Evolutionary conservation across 768 basidiomycete genomes (phyloP), one percentile per base, ranked within the genome.

Genomic region (Terana coerulea): DNA sequence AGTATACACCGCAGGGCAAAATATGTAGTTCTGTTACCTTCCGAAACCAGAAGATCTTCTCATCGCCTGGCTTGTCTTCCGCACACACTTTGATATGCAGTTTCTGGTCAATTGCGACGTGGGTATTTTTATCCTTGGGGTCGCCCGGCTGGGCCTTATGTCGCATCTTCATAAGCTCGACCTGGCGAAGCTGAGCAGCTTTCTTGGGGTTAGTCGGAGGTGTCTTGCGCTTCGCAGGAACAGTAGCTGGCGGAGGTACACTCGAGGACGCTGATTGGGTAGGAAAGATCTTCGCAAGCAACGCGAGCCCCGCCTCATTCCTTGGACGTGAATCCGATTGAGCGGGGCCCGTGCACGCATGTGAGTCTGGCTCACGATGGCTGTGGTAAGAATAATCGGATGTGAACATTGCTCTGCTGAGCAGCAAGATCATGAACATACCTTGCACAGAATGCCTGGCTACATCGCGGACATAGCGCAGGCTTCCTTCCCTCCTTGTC

Each of bases 161-260:
- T 48, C 83, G 81, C 76, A 92, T 77, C 61, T 81, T 88, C 77
- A 91, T 87, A 5, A 84, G 61, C 59, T 83, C 79, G 15, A 90
- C 62, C 58, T 79, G 81, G 50, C 75, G 74, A 52, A 74, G 65
- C 54, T 81, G 78, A 1, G 75, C 79, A 19, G 77, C 62, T 57
- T 82, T 82, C 48, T 69, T 72, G 7, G 81, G 75, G 58, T 83
- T 77, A 11, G 71, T 72, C 56, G 24, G 37, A 43, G 5, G 49
- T 36, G 25, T 28, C 35, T 55, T 55, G 10, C 54, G 42, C 37
- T 53, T 54, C 0, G 55, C 30, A 4, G 56, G 56, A 12, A 54
- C 19, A 29, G 29, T 31, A 24, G 52, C 25, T 12, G 52, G 31
- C 6, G 49, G 10, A 8, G 60, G 15, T 48, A 60, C 55, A 45